phyloP scores from a whole-genome alignment of 768 basidiomycete genomes.

The Phlebiopsis gigantea region DNA sequence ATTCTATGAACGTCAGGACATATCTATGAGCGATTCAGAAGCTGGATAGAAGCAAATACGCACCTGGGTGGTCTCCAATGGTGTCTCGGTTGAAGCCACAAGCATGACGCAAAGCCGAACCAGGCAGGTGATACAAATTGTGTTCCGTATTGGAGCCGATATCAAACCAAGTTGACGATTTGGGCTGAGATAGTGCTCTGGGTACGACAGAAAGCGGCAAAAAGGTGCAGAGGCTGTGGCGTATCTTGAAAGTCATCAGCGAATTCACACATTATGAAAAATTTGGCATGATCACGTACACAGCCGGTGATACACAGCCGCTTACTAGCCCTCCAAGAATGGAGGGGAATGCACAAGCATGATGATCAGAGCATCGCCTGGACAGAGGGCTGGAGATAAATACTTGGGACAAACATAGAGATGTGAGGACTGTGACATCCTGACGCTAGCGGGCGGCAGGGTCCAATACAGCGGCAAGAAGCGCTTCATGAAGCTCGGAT shows the following conservation, averaged over 20 bases:
- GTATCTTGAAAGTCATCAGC: conserved; percentile 2
- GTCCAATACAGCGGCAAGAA: neutral
- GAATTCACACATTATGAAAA: neutral
- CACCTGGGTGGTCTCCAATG: neutral
- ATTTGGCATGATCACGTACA: neutral
- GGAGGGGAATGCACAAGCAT: neutral
- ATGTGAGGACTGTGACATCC: neutral
- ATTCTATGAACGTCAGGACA: neutral
- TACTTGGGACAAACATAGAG: neutral
- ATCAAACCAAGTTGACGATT: neutral
- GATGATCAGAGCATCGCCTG: neutral
- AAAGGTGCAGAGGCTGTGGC: neutral
- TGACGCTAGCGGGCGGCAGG: neutral
- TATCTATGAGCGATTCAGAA: neutral
- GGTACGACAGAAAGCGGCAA: neutral
- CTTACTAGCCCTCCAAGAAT: neutral
- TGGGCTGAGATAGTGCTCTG: neutral
- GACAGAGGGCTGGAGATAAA: neutral
- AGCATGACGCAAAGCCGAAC: neutral
- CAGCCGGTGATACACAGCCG: neutral
- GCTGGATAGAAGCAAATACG: neutral
- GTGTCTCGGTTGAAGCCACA: neutral
- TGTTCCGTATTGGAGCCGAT: conserved; percentile 7
- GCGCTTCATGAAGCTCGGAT: neutral
- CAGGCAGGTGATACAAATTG: neutral